Conservation (phyloP, 352 stramenopile species). For the Blastocystis sp. region DNA sequence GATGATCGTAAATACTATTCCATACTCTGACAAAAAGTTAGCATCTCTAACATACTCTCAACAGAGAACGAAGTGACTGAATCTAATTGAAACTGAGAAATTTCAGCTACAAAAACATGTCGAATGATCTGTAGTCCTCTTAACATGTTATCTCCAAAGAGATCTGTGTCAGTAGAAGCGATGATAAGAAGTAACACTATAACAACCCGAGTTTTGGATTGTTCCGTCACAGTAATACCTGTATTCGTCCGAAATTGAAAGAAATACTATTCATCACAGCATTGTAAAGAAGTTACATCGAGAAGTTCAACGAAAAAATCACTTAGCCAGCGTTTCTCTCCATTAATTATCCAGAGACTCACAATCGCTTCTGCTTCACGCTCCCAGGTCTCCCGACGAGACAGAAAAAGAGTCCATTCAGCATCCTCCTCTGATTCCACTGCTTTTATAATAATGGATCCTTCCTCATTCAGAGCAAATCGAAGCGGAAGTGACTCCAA, state of each 20-base stretch:
- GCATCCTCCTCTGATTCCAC: background rate
- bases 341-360: background rate
- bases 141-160: slow-evolving; percentile 22
- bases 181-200: background rate
- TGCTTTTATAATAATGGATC: background rate
- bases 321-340: background rate
- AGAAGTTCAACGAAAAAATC: slow-evolving; percentile 7
- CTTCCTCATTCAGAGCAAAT: background rate
- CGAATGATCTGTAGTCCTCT: background rate
- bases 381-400: background rate
- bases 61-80: background rate
- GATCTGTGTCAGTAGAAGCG: background rate
- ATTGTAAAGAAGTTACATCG: background rate
- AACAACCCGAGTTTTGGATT: background rate
- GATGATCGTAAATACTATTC: no score
- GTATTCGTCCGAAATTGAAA: background rate
- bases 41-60: background rate
- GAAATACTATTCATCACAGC: background rate
- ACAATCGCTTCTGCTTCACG: background rate
- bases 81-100: background rate
- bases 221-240: background rate
- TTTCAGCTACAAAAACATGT: background rate
- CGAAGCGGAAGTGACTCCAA: background rate
- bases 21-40: background rate
- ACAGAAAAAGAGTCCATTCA: background rate